These are phyloP conservation scores for Colletotrichum sp. DNA, from an alignment of 2,329 filamentous ascomycete species.

Conservation along the genomic window DNA sequence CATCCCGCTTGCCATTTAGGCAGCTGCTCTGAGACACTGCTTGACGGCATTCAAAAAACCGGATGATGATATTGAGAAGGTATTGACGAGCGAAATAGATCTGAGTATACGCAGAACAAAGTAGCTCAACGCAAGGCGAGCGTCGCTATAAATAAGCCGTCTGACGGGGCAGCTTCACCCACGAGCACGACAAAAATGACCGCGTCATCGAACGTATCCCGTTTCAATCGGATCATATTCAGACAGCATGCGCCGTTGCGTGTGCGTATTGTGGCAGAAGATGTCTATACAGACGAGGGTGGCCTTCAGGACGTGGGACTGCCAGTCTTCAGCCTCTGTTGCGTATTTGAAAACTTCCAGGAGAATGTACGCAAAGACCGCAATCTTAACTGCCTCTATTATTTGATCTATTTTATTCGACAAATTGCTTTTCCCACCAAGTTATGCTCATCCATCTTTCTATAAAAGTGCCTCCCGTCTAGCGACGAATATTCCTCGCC, in stretches of 20 bases:
- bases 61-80: neutral
- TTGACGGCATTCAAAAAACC: rapidly evolving
- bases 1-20: neutral
- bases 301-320: neutral
- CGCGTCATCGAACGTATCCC: too few species aligned
- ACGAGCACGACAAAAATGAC: neutral
- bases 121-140: neutral
- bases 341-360: neutral
- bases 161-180: neutral
- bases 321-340: neutral
- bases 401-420: too few species aligned
- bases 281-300: too few species aligned
- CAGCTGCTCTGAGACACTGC: neutral
- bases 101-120: too few species aligned
- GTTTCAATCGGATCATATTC: too few species aligned
- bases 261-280: too few species aligned
- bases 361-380: neutral
- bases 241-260: neutral
- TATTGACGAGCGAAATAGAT: too few species aligned
- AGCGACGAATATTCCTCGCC: neutral
- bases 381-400: too few species aligned
- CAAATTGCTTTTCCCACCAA: too few species aligned
- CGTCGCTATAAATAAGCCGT: neutral
- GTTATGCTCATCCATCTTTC: neutral
- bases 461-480: too few species aligned